A percentile compares a stretch with the other conserved stretches of the same genome.
These are phyloP conservation scores for Colletotrichum cordylinicola DNA, from an alignment of 2,329 filamentous ascomycete genomes.

Conservation along the genomic window DNA sequence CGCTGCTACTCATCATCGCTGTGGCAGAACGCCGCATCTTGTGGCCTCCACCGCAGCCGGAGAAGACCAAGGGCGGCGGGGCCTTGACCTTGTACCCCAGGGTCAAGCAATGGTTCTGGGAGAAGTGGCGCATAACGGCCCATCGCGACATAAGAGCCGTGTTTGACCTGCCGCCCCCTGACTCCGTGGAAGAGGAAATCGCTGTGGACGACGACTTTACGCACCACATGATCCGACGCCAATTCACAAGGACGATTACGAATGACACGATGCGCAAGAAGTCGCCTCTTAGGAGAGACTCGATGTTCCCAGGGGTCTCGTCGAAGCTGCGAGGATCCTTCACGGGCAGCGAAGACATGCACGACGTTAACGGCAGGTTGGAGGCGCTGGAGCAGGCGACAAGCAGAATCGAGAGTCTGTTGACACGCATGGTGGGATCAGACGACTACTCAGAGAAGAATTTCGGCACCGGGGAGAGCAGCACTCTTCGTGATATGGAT, in stretches of 20 bases:
- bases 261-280: conserved; percentile 35
- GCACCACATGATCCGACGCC: conserved; percentile 61
- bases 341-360: conserved; percentile 50
- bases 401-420: conserved; percentile 52
- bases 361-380: conserved; percentile 49
- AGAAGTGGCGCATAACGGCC: conserved; percentile 71
- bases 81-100: conserved; percentile 28
- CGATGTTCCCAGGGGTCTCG: conserved; percentile 59
- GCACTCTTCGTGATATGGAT: conserved; percentile 31
- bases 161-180: conserved; percentile 74
- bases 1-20: conserved; percentile 74
- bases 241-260: conserved; percentile 55
- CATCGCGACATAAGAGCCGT: conserved; percentile 76
- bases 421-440: conserved; percentile 39
- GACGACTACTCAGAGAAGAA: conserved; percentile 31
- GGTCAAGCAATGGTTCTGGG: conserved; percentile 62
- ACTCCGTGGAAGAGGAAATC: conserved; percentile 62
- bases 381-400: conserved; percentile 56
- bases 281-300: conserved; percentile 55
- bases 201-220: conserved; percentile 65
- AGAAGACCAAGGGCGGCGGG: conserved; percentile 24
- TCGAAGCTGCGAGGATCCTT: conserved; percentile 57
- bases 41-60: conserved; percentile 50
- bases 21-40: conserved; percentile 73
- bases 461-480: conserved; percentile 29